These are phyloP conservation scores for Xylaria sp. DNA, from an alignment of 2,329 filamentous ascomycete genomes.

Conservation along the genomic window DNA sequence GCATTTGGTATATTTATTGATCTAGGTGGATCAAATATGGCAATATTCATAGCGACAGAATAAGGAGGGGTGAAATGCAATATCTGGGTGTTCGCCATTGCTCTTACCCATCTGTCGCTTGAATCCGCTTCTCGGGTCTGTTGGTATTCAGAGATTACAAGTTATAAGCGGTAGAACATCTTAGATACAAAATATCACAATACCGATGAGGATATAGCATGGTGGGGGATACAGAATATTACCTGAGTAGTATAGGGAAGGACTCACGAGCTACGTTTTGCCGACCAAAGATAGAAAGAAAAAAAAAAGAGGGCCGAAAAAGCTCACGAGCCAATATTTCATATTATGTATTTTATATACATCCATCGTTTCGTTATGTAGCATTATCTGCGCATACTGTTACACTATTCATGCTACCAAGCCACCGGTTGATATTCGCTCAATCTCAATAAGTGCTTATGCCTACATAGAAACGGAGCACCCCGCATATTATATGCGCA, in stretches of 20 bases:
- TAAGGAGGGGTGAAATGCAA: not conserved
- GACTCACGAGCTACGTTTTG: no score
- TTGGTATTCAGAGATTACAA: not conserved
- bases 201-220: no score
- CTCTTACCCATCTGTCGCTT: not conserved
- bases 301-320: no score
- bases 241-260: no score
- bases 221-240: no score
- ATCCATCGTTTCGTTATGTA: not conserved
- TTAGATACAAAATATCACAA: no score
- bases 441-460: slow-evolving; percentile 5
- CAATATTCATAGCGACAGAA: not conserved
- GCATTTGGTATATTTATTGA: not conserved
- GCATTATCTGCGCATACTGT: not conserved
- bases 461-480: not conserved
- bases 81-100: not conserved
- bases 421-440: not conserved
- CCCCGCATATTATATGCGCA: not conserved
- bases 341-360: no score
- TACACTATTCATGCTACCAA: not conserved
- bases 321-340: no score
- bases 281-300: no score
- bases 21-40: not conserved
- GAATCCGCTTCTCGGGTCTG: not conserved
- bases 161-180: no score